A percentile compares a stretch with the other conserved stretches of the same genome.
Conservation (phyloP, 805 yeast species). For the Candida broadrunensis region DNA sequence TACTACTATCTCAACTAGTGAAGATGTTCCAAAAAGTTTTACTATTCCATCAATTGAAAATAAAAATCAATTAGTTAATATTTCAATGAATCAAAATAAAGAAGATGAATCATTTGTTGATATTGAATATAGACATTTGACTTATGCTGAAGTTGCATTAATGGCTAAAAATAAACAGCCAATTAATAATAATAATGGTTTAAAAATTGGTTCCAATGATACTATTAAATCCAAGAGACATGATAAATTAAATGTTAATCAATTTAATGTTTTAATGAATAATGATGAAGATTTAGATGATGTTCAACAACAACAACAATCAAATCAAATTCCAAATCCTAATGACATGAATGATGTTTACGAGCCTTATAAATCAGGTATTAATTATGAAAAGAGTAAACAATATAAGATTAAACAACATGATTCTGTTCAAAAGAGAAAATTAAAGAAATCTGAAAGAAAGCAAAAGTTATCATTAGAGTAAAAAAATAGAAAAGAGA, state of each 20-base stretch:
- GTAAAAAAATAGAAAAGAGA: too few relatives aligned
- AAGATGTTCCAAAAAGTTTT: slow-evolving; percentile 23
- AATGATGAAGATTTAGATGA: slow-evolving; percentile 10
- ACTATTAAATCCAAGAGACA: slow-evolving; percentile 1
- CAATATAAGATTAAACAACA: slow-evolving; percentile 13
- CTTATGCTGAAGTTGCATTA: slow-evolving; percentile 45
- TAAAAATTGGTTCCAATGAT: not conserved
- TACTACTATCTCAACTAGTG: not conserved
- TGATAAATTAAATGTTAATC: slow-evolving; percentile 8
- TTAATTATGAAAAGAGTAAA: slow-evolving; percentile 5
- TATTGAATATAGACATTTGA: slow-evolving; percentile 30
- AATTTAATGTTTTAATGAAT: slow-evolving; percentile 13
- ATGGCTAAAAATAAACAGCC: slow-evolving; percentile 17
- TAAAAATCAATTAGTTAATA: slow-evolving; percentile 24
- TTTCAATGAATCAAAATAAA: slow-evolving; percentile 29
- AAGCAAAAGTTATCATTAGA: too few relatives aligned
- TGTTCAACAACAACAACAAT: too few relatives aligned
- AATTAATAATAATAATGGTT: not conserved
- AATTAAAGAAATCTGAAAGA: slow-evolving; percentile 6
- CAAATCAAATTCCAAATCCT: not conserved
- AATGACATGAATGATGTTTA: slow-evolving; percentile 10
- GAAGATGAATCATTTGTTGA: slow-evolving; percentile 33
- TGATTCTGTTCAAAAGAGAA: slow-evolving; percentile 16
- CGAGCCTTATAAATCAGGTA: slow-evolving; percentile 6
- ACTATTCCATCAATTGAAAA: slow-evolving; percentile 27